Evolutionary conservation across 2,329 filamentous ascomycete genomes (phyloP).

Genomic region (Botryotinia globosa): DNA sequence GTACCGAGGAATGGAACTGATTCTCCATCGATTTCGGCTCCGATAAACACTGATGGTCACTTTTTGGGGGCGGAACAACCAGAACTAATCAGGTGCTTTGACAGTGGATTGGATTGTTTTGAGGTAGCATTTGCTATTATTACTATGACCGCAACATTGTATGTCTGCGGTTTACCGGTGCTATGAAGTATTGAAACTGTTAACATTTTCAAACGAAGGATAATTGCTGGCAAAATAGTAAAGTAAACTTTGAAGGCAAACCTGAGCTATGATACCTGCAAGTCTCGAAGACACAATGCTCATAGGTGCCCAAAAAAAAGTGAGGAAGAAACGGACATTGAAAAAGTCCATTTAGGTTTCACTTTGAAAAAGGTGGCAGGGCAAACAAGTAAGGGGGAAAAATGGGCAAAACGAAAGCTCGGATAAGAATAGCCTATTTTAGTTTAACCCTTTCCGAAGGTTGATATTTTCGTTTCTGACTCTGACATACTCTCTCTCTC

Average conservation of each 20-base stretch:
- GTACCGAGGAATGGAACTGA: neutral
- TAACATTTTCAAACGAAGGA: neutral
- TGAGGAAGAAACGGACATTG: slow-evolving; percentile 2
- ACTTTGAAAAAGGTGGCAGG: slow-evolving; percentile 8
- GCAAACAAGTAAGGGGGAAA: slow-evolving; percentile 1
- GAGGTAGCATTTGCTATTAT: neutral
- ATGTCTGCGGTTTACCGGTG: neutral
- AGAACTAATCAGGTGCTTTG: neutral
- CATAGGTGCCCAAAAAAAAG: neutral
- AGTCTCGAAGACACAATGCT: slow-evolving; percentile 3
- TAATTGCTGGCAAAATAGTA: neutral
- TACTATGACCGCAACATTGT: neutral
- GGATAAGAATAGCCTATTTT: slow-evolving; percentile 5
- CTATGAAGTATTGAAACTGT: neutral
- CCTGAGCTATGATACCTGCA: neutral
- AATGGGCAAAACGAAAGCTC: neutral
- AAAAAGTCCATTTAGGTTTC: slow-evolving; percentile 18
- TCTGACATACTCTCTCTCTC: neutral
- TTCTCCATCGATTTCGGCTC: neutral
- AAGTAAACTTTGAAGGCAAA: neutral
- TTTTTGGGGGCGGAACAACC: neutral
- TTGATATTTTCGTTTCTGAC: slow-evolving; percentile 6
- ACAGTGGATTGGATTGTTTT: neutral
- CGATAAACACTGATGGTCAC: neutral
- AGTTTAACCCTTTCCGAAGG: neutral